Conservation (phyloP, 495 filamentous ascomycete genomes). For the Penicillium coprophilum region DNA sequence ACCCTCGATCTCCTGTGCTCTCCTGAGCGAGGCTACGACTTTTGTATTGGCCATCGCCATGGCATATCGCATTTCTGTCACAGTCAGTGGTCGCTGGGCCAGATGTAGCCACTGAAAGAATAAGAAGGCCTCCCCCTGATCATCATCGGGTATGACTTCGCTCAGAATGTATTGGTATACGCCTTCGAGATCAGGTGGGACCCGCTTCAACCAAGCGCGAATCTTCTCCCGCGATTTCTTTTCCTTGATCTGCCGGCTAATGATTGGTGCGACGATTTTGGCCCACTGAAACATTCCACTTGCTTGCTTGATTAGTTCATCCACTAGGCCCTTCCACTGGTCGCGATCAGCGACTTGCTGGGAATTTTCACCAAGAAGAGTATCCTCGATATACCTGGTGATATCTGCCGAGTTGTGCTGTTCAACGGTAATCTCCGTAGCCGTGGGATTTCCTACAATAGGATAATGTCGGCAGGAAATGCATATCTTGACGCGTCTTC, state of each 20-base stretch:
- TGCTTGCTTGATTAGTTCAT: slow-evolving; percentile 8
- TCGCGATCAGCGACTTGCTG: too few species aligned
- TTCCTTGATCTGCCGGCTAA: slow-evolving; percentile 10
- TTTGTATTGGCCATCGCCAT: too few species aligned
- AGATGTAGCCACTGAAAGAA: slow-evolving; percentile 21
- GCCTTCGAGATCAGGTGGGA: slow-evolving; percentile 9
- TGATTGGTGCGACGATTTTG: not conserved
- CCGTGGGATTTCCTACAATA: not conserved
- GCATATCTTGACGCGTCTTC: slow-evolving; percentile 6
- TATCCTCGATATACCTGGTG: slow-evolving; percentile 13
- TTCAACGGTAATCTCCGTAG: slow-evolving; percentile 12
- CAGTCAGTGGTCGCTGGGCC: slow-evolving; percentile 18
- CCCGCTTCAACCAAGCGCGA: slow-evolving; percentile 7
- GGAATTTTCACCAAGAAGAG: slow-evolving; percentile 5
- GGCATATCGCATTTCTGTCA: slow-evolving; percentile 18
- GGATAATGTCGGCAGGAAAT: slow-evolving; percentile 24
- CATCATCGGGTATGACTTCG: slow-evolving; percentile 6
- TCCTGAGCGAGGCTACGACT: too few species aligned
- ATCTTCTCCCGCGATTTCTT: slow-evolving; percentile 13
- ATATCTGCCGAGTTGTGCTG: slow-evolving; percentile 8
- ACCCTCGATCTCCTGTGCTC: not conserved
- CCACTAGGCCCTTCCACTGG: slow-evolving; percentile 3
- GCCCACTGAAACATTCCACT: slow-evolving; percentile 12
- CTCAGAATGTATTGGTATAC: slow-evolving; percentile 17
- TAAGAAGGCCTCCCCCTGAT: slow-evolving; percentile 9